phyloP scores from a whole-genome alignment of 169 alveolate genomes.

The Perkinsus marinus region DNA sequence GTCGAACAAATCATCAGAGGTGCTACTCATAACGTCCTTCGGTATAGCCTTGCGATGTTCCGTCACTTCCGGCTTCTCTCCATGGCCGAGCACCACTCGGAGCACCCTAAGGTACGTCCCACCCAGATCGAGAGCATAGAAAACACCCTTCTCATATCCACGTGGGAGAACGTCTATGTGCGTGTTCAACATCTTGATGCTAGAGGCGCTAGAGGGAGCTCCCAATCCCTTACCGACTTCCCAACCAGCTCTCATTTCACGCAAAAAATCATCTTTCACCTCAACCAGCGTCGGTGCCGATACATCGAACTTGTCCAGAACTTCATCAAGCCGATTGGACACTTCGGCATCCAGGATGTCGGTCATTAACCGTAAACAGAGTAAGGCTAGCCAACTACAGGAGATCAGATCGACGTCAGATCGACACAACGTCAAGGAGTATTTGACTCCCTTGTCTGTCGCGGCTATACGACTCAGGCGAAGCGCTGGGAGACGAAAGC shows the following conservation, averaged over 20 bases:
- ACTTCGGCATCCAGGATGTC: neutral
- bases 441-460: too few species aligned
- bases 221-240: neutral
- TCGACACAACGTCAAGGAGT: too few species aligned
- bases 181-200: constrained; percentile 14
- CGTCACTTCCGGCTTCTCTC: constrained; percentile 10
- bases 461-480: too few species aligned
- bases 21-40: neutral
- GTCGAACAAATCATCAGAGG: constrained; percentile 16
- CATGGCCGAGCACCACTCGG: constrained; percentile 9
- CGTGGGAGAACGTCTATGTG: constrained; percentile 9
- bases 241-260: neutral
- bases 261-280: neutral
- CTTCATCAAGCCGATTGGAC: neutral
- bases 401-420: too few species aligned
- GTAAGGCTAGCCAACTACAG: neutral
- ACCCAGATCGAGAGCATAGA: constrained; percentile 24
- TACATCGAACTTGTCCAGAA: neutral
- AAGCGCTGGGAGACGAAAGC: too few species aligned
- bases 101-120: constrained; percentile 23
- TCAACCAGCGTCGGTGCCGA: neutral
- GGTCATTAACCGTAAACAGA: neutral
- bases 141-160: constrained; percentile 16
- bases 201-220: neutral
- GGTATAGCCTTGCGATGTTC: neutral